Percentiles rank a stretch among this genome's conserved stretches.
Evolutionary conservation across 352 stramenopile species (phyloP).

Genomic region (Phytopythium litorale): DNA sequence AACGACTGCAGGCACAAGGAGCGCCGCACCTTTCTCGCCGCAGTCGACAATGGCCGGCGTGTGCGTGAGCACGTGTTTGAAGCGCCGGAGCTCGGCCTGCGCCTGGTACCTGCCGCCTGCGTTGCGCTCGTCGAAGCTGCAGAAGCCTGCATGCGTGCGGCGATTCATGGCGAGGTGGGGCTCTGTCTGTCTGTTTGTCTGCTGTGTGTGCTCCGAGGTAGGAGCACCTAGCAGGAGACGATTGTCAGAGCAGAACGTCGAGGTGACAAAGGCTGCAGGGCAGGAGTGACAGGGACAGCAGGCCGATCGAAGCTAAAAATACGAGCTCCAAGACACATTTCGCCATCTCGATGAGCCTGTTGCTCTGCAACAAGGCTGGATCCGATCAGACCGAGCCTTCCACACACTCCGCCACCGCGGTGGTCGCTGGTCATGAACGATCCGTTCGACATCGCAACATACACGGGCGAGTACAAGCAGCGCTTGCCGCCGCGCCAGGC

Average conservation of each 20-base stretch:
- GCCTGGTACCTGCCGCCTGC: conserved; percentile 70
- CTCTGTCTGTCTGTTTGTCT: background rate
- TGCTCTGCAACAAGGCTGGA: background rate
- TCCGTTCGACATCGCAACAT: conserved; percentile 34
- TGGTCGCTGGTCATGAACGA: background rate
- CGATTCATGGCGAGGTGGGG: conserved; percentile 35
- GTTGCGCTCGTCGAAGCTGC: conserved; percentile 76
- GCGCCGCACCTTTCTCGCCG: conserved; percentile 40
- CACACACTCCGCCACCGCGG: background rate
- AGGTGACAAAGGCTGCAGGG: too few relatives aligned
- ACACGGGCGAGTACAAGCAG: conserved; percentile 35
- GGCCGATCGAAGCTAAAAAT: background rate
- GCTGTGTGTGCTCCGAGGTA: background rate
- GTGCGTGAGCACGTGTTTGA: conserved; percentile 63
- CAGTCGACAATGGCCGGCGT: conserved; percentile 47
- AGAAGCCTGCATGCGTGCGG: conserved; percentile 60
- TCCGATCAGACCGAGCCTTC: background rate
- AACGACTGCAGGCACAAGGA: background rate
- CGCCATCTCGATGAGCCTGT: background rate
- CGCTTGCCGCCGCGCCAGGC: conserved; percentile 7
- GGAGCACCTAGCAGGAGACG: background rate
- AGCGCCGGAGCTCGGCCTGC: conserved; percentile 67
- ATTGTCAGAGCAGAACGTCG: background rate
- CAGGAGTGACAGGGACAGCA: background rate
- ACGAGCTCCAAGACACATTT: background rate